Evolutionary conservation across 78 protist species (phyloP), one percentile per base, ranked within the genome.

Genomic region (Neovahlkampfia damariscottae): DNA sequence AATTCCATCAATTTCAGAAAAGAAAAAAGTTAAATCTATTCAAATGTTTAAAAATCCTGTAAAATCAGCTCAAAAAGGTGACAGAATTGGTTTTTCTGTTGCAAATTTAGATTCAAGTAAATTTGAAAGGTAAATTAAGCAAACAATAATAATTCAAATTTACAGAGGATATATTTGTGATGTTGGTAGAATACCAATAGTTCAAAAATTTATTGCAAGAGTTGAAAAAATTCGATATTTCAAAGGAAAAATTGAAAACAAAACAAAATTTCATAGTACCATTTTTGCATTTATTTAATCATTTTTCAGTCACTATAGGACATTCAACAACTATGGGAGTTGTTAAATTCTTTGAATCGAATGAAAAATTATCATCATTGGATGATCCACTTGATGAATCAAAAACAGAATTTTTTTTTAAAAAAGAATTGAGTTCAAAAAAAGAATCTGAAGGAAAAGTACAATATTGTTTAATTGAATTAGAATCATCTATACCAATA

Each of bases 21-120:
- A 32, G 3, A 66, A 78, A 28, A 88, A 89, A 70, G 84, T 94
- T 41, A 96, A 94, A 79, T 91, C 96, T 58, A 89, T 96, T 82
- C 99, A 96, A 76, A 81, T 94, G 88, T 96, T 96, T 80, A 74
- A 69, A 36, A 70, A 80, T 79, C 91, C 95, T 8, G 88, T 91
- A 31, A 68, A 75, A 32, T 1, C 2, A 38, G 28, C 72, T 31
- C 67, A 59, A 9, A 88, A 87, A 79, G 93, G 94, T 76, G 95
- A 93, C 80, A 83, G 95, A 2, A 81, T 82, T 1, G 98, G 96
- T 62, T 39, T 91, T 4, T 88, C 92, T 80, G 90, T 94, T 32
- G 84, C 97, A 0, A 88, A 90, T 66, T 77, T 93, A 27, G 93
- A 90, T 73, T 28, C 95, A 7, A 72, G 74, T 10, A 9, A n/a